These are phyloP conservation scores for Ophiostoma triangulosporum DNA, from an alignment of 2,329 filamentous ascomycete species.

Conservation along the genomic window DNA sequence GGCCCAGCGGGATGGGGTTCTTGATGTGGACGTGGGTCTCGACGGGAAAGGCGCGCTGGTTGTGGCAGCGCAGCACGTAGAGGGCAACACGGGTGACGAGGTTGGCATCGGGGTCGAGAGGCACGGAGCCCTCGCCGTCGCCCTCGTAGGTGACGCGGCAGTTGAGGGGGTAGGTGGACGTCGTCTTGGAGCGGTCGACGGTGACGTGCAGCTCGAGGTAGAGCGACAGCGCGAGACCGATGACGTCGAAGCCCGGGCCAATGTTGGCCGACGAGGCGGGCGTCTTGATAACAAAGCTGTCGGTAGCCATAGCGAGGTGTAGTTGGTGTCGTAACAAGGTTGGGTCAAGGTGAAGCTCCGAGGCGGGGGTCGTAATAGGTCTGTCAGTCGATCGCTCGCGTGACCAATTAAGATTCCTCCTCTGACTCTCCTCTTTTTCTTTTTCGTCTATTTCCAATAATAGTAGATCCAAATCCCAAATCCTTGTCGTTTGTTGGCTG, in stretches of 20 bases:
- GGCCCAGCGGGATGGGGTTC: slow-evolving; percentile 86
- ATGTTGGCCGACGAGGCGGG: slow-evolving; percentile 97
- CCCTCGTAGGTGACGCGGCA: slow-evolving; percentile 88
- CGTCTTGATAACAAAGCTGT: slow-evolving; percentile 60
- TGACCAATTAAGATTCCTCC: not conserved
- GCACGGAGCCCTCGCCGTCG: slow-evolving; percentile 58
- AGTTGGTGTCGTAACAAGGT: not conserved
- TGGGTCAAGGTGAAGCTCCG: not conserved
- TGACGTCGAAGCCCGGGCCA: slow-evolving; percentile 93
- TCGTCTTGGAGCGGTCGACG: slow-evolving; percentile 44
- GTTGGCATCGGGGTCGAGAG: slow-evolving; percentile 73
- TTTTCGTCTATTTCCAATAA: not conserved
- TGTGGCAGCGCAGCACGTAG: slow-evolving; percentile 88
- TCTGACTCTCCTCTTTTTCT: not conserved
- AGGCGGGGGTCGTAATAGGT: not conserved
- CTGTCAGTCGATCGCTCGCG: not conserved
- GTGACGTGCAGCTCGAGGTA: slow-evolving; percentile 84
- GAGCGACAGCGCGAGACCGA: slow-evolving; percentile 84
- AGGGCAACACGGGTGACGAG: slow-evolving; percentile 88
- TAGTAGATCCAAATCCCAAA: no score
- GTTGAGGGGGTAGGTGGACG: slow-evolving; percentile 55
- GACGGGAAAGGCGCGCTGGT: slow-evolving; percentile 67
- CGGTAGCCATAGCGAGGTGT: slow-evolving; percentile 17
- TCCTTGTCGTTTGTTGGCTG: no score
- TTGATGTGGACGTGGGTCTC: slow-evolving; percentile 88